These are phyloP conservation scores for Wolfiporia cocos DNA, from an alignment of 1,284 basidiomycete species.

Conservation along the genomic window DNA sequence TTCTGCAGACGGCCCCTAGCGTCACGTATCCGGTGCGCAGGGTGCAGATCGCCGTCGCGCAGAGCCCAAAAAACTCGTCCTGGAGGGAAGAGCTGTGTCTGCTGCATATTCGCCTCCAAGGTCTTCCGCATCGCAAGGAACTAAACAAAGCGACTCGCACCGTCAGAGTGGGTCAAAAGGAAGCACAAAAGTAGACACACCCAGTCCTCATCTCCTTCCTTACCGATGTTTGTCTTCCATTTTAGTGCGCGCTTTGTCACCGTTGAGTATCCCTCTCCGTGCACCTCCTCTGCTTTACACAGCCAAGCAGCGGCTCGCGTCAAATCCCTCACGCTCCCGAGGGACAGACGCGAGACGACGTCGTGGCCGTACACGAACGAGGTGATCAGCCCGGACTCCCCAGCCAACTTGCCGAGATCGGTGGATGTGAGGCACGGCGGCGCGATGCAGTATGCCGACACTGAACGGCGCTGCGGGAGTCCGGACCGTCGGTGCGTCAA, in stretches of 20 bases:
- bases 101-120: constrained; percentile 80
- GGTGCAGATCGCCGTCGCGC: constrained; percentile 59
- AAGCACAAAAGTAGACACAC: constrained; percentile 31
- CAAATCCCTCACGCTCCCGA: constrained; percentile 75
- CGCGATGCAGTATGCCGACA: constrained; percentile 76
- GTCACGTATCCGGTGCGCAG: constrained; percentile 34
- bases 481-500: constrained; percentile 67
- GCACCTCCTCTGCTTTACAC: constrained; percentile 53
- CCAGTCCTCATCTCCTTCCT: constrained; percentile 56
- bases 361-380: constrained; percentile 83
- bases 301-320: constrained; percentile 73
- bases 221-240: constrained; percentile 51
- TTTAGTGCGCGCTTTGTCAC: constrained; percentile 54
- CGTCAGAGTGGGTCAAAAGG: constrained; percentile 1
- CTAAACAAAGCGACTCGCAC: constrained; percentile 32
- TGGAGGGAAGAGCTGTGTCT: constrained; percentile 69
- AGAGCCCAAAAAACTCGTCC: constrained; percentile 78
- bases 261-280: constrained; percentile 46
- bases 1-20: constrained; percentile 8
- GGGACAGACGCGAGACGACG: constrained; percentile 70
- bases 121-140: constrained; percentile 77
- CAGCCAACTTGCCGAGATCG: constrained; percentile 14
- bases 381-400: constrained; percentile 44
- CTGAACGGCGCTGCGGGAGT: constrained; percentile 58
- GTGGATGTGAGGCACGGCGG: constrained; percentile 53